Base-by-base conservation (phyloP, 1,139 yeast species). In the Magnusiomyces tetraspermus region DNA sequence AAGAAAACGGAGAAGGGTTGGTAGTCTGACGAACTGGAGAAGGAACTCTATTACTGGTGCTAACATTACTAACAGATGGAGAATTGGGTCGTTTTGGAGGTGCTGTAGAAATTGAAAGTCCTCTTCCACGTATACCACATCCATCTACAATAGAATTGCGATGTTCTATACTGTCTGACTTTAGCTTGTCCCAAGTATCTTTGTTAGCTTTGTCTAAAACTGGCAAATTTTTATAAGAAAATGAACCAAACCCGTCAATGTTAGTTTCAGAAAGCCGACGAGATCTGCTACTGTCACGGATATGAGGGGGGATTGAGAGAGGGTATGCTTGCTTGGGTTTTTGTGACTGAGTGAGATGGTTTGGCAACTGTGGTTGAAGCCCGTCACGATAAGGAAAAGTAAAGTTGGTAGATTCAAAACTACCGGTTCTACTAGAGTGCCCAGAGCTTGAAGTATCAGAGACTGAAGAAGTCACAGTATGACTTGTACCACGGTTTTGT, bases 181-280 rank as follows among this genome's bases (percentile, higher is more conserved):
- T 86, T 62, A 94, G 76, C 58, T 96, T 73, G 63, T 86, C 86
- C 55, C 94, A 87, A 17, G 87, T 90, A 67, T 90, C 97, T 64
- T 87, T 88, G 63, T 94, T 94, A 19, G 96, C 97, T 63, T 85
- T 86, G 61, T 92, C 98, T 57, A 94, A 74, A 3, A 94, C 94
- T 13, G 92, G 83, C 57, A 94, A 71, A 65, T 94, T 94, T 60
- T 96, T 76, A 69, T 87, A 94, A 57, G 87, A 83, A 67, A 94
- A 94, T 2, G 94, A 83, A 0, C 99, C 99, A 76, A 92, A 94
- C 61, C 90, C 97, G 33, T 81, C 79, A 6, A 56, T 58, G 5
- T 57, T 56, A 1, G 77, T 69, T 58, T 88, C 97, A 51, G 84
- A 85, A 56, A 86, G 68, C 58, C 86, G 59, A 33, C 74, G 60